Conservation (phyloP, 257 asterid genomes). For the Cordia subcordata region DNA sequence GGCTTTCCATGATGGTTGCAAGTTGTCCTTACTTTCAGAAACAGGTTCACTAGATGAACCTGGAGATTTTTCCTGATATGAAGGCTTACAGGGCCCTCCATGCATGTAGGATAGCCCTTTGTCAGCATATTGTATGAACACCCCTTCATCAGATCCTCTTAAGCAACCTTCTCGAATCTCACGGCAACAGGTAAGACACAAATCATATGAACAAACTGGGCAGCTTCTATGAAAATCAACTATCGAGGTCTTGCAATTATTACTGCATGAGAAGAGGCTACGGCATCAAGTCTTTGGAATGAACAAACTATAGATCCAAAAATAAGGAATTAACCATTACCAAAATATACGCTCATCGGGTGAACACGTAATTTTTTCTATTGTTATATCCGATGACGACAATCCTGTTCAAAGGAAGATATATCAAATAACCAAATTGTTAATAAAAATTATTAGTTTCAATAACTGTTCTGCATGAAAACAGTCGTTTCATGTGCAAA, state of each 20-base stretch:
- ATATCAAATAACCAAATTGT: background rate
- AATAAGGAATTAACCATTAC: conserved; percentile 22
- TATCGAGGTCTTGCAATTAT: conserved; percentile 57
- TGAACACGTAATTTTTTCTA: conserved; percentile 23
- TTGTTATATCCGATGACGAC: conserved; percentile 19
- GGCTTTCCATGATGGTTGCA: conserved; percentile 39
- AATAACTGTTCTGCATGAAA: no score
- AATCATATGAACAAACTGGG: conserved; percentile 54
- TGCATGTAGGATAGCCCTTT: conserved; percentile 24
- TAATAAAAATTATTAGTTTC: no score
- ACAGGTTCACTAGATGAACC: background rate
- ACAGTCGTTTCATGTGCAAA: no score
- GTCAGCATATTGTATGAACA: conserved; percentile 12
- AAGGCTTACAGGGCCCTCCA: conserved; percentile 12
- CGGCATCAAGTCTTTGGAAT: background rate
- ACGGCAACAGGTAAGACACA: conserved; percentile 53
- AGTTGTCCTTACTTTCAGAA: conserved; percentile 17
- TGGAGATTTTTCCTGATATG: background rate
- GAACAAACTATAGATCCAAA: background rate
- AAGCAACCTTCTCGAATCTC: conserved; percentile 54
- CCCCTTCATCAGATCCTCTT: conserved; percentile 23
- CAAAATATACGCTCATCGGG: conserved; percentile 48
- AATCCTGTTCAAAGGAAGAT: conserved; percentile 31
- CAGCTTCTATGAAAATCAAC: conserved; percentile 62
- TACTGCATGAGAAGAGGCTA: conserved; percentile 29